Percentiles rank a stretch among this genome's conserved stretches.
phyloP scores from a whole-genome alignment of 2,329 filamentous ascomycete species.

The Pyricularia pennisetigena region DNA sequence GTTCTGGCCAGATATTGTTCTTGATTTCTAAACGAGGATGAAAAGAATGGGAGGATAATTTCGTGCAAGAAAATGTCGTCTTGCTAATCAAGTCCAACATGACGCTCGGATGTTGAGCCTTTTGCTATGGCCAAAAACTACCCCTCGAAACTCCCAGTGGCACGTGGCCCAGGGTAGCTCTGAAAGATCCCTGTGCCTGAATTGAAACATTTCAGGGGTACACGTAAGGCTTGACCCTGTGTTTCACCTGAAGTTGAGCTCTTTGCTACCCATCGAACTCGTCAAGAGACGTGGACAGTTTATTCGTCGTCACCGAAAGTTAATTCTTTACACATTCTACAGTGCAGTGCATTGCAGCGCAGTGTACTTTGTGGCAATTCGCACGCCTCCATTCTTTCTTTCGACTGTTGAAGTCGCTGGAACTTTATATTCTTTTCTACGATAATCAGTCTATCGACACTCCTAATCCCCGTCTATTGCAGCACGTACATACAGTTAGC shows the following conservation, averaged over 20 bases:
- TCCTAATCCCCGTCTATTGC: neutral
- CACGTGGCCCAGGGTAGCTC: neutral
- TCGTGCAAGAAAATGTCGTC: too few relatives aligned
- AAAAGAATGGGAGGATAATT: too few relatives aligned
- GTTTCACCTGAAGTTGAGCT: neutral
- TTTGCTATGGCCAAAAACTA: neutral
- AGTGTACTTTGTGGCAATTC: neutral
- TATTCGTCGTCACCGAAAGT: neutral
- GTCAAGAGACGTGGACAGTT: neutral
- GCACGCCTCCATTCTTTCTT: neutral
- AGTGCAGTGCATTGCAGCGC: neutral
- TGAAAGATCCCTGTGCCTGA: neutral
- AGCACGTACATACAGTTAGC: neutral
- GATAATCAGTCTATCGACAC: neutral
- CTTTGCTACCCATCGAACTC: neutral
- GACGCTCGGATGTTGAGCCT: neutral
- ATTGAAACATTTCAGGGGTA: conserved; percentile 3
- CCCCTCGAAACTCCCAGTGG: neutral
- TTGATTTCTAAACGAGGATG: too few relatives aligned
- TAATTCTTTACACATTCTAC: neutral
- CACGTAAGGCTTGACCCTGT: neutral
- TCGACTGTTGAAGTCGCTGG: neutral
- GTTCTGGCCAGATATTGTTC: too few relatives aligned
- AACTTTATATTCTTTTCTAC: neutral
- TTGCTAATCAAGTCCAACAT: too few relatives aligned